A percentile compares a stretch with the other conserved stretches of the same genome.
Evolutionary conservation across 225 moss, liverwort and hornwort genomes (phyloP).

Genomic region (Straminergon stramineum): DNA sequence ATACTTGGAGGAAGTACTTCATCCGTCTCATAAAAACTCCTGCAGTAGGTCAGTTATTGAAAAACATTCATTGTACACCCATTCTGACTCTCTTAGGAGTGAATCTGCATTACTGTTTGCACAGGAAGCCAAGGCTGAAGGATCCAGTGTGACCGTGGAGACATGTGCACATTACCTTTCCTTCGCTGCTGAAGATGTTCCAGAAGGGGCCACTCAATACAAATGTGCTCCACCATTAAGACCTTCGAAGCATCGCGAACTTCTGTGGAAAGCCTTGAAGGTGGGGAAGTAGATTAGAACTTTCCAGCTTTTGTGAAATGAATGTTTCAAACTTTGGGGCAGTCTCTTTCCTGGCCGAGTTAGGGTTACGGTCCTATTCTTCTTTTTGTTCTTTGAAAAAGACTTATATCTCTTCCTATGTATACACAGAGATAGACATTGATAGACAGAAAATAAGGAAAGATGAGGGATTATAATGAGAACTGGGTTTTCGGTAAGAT

Average conservation of each 20-base stretch:
- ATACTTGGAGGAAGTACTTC: neutral
- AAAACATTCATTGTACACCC: neutral
- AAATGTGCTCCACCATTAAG: constrained; percentile 88
- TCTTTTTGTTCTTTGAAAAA: neutral
- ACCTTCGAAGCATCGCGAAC: constrained; percentile 49
- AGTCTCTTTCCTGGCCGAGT: neutral
- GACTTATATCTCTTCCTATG: neutral
- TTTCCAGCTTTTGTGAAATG: neutral
- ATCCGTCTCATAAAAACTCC: neutral
- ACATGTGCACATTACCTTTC: constrained; percentile 93
- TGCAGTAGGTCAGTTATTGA: neutral
- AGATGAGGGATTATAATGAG: neutral
- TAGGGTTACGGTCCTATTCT: neutral
- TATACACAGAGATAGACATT: too few relatives aligned
- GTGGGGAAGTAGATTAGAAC: neutral
- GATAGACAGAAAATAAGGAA: neutral
- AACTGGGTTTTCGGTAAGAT: neutral
- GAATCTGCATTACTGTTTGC: neutral
- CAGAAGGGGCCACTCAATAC: constrained; percentile 74
- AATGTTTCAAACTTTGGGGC: neutral
- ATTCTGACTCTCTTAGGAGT: neutral
- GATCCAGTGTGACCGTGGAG: constrained; percentile 70
- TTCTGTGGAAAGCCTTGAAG: constrained; percentile 72
- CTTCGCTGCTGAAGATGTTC: constrained; percentile 75
- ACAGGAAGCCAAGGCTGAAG: constrained; percentile 72